These are phyloP conservation scores for Tetracladium marchalianum DNA, from an alignment of 495 filamentous ascomycete genomes.

Conservation along the genomic window DNA sequence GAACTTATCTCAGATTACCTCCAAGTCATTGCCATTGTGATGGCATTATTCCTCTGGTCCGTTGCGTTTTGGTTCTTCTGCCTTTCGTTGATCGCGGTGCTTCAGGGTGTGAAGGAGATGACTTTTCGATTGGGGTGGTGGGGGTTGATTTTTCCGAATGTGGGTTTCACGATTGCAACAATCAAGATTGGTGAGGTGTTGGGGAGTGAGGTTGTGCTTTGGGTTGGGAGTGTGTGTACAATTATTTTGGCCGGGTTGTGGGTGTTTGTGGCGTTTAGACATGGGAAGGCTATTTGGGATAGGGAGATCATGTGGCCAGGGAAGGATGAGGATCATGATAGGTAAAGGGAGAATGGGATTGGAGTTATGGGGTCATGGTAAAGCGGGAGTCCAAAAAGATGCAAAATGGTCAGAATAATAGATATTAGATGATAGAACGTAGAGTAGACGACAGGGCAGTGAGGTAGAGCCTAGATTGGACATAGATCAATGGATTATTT, in stretches of 20 bases:
- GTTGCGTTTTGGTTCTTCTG: constrained; percentile 67
- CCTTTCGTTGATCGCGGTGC: constrained; percentile 29
- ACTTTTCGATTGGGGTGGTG: constrained; percentile 45
- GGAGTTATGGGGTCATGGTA: no score
- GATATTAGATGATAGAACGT: no score
- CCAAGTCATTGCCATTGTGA: constrained; percentile 37
- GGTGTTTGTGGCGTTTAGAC: constrained; percentile 43
- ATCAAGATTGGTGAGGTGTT: constrained; percentile 35
- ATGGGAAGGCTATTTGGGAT: constrained; percentile 42
- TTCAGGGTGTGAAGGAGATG: constrained; percentile 41
- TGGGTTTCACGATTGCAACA: constrained; percentile 40
- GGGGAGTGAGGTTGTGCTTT: constrained; percentile 32
- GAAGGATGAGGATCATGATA: constrained; percentile 47
- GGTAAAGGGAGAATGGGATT: no score
- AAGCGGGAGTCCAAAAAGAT: no score
- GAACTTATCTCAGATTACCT: constrained; percentile 26
- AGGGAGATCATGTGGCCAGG: constrained; percentile 52
- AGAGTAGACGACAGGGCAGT: no score
- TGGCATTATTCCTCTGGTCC: constrained; percentile 58
- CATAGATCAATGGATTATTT: no score
- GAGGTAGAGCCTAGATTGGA: no score
- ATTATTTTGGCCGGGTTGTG: constrained; percentile 46
- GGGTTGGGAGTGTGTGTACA: constrained; percentile 40
- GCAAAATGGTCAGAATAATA: no score
- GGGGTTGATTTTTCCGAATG: constrained; percentile 50